Percentiles rank a stretch among this genome's conserved stretches.
phyloP scores from a whole-genome alignment of 2,329 filamentous ascomycete species.

The Bipolaris bicolor region DNA sequence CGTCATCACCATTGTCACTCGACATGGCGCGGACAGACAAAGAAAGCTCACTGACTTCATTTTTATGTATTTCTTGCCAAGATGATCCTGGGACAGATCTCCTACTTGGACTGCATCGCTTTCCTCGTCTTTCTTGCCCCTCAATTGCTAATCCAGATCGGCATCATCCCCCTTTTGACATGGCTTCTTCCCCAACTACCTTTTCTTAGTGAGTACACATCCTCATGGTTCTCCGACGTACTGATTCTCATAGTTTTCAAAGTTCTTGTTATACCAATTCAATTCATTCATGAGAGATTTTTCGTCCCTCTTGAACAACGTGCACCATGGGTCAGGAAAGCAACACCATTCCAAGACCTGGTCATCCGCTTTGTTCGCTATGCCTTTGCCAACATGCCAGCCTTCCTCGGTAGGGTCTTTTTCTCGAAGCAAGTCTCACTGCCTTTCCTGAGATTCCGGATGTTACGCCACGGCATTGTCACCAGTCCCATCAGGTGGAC shows the following conservation, averaged over 20 bases:
- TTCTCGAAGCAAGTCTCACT: slow-evolving; percentile 75
- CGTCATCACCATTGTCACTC: slow-evolving; percentile 25
- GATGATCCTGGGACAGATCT: slow-evolving; percentile 78
- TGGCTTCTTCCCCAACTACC: slow-evolving; percentile 69
- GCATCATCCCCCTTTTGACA: slow-evolving; percentile 63
- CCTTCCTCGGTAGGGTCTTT: slow-evolving; percentile 74
- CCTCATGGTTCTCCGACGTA: slow-evolving; percentile 4
- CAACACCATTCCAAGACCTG: slow-evolving; percentile 77
- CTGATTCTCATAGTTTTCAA: slow-evolving; percentile 40
- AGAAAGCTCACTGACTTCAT: neutral
- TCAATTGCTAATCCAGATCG: slow-evolving; percentile 72
- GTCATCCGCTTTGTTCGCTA: slow-evolving; percentile 79
- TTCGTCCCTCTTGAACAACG: slow-evolving; percentile 54
- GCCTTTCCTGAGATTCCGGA: slow-evolving; percentile 76
- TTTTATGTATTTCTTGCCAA: slow-evolving; percentile 11
- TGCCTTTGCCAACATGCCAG: slow-evolving; percentile 74
- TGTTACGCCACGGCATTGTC: slow-evolving; percentile 73
- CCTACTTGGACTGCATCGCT: slow-evolving; percentile 74
- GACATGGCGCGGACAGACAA: neutral
- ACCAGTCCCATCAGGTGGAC: slow-evolving; percentile 68
- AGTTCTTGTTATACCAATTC: slow-evolving; percentile 65
- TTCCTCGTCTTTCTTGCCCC: slow-evolving; percentile 75
- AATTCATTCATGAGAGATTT: slow-evolving; percentile 65
- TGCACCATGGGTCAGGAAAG: slow-evolving; percentile 69
- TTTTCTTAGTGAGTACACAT: slow-evolving; percentile 65